Percentiles rank a stretch among this genome's conserved stretches.
These are phyloP conservation scores for Clarireedia homoeocarpa DNA, from an alignment of 2,329 filamentous ascomycete species.

Conservation along the genomic window DNA sequence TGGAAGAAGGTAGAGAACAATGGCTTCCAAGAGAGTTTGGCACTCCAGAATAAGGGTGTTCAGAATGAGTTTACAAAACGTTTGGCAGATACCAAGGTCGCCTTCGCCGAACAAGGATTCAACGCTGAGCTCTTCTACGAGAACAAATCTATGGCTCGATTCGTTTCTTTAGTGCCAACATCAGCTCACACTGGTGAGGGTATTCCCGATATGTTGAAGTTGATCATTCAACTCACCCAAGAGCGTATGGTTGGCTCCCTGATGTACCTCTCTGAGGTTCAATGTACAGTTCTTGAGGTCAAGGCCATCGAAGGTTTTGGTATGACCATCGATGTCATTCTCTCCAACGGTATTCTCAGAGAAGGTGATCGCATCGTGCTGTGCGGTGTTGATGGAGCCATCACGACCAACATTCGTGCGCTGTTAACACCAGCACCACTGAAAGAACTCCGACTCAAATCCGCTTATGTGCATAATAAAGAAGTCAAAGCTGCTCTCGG, in stretches of 20 bases:
- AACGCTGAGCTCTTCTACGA: slow-evolving; percentile 96
- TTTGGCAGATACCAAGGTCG: slow-evolving; percentile 83
- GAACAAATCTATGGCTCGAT: slow-evolving; percentile 94
- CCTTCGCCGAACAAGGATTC: slow-evolving; percentile 94
- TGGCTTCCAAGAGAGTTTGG: slow-evolving; percentile 88
- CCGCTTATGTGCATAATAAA: slow-evolving; percentile 96
- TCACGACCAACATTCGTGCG: slow-evolving; percentile 90
- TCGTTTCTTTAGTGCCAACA: slow-evolving; percentile 93
- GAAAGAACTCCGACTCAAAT: slow-evolving; percentile 91
- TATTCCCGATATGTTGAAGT: slow-evolving; percentile 97
- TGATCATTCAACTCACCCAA: slow-evolving; percentile 85
- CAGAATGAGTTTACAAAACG: slow-evolving; percentile 92
- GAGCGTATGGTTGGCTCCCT: slow-evolving; percentile 95
- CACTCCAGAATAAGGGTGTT: slow-evolving; percentile 83
- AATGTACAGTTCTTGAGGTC: slow-evolving; percentile 96
- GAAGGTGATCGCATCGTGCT: slow-evolving; percentile 94
- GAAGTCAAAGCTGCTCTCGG: slow-evolving; percentile 96
- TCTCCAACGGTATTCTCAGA: slow-evolving; percentile 89
- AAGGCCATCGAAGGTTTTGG: slow-evolving; percentile 98
- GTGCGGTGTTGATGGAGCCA: slow-evolving; percentile 94
- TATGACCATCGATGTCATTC: slow-evolving; percentile 94
- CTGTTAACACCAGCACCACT: slow-evolving; percentile 87
- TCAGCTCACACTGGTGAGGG: slow-evolving; percentile 98
- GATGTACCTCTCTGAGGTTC: slow-evolving; percentile 97
- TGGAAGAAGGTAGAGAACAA: slow-evolving; percentile 99